Conservation (phyloP, 441 rosid species). For the Populus hybrid region DNA sequence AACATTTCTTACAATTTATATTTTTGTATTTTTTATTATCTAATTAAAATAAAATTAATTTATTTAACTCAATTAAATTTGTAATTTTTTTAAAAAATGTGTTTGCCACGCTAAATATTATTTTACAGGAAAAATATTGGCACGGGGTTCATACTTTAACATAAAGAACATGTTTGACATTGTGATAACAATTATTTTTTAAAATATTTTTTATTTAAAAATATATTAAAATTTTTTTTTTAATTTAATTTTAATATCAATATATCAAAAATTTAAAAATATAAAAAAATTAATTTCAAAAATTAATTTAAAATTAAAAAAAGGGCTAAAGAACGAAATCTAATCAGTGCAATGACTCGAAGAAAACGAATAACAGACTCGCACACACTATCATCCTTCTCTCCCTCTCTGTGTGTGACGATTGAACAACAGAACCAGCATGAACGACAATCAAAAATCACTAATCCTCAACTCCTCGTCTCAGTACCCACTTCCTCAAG, state of each 20-base stretch:
- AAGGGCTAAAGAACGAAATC: too few species aligned
- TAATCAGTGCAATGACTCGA: background rate
- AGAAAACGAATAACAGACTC: background rate
- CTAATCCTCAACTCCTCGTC: conserved; percentile 46
- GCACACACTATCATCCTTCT: background rate
- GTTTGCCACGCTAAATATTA: too few species aligned
- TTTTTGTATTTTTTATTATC: too few species aligned
- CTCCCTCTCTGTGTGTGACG: background rate
- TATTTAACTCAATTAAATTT: too few species aligned
- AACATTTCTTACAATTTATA: too few species aligned
- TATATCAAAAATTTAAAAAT: too few species aligned
- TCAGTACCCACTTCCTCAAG: conserved; percentile 53
- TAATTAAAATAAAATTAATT: too few species aligned
- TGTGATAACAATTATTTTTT: too few species aligned
- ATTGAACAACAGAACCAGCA: conserved; percentile 19
- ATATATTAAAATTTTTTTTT: background rate
- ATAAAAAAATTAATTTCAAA: too few species aligned
- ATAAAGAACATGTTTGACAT: accelerated
- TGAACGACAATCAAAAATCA: conserved; percentile 57
- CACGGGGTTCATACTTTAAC: accelerated
- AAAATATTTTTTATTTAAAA: accelerated
- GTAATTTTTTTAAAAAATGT: too few species aligned
- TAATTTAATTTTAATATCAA: background rate
- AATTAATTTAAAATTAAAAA: too few species aligned
- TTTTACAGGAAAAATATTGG: too few species aligned